These are phyloP conservation scores for Bipolaris sorokiniana DNA, from an alignment of 2,329 filamentous ascomycete genomes.

Conservation along the genomic window DNA sequence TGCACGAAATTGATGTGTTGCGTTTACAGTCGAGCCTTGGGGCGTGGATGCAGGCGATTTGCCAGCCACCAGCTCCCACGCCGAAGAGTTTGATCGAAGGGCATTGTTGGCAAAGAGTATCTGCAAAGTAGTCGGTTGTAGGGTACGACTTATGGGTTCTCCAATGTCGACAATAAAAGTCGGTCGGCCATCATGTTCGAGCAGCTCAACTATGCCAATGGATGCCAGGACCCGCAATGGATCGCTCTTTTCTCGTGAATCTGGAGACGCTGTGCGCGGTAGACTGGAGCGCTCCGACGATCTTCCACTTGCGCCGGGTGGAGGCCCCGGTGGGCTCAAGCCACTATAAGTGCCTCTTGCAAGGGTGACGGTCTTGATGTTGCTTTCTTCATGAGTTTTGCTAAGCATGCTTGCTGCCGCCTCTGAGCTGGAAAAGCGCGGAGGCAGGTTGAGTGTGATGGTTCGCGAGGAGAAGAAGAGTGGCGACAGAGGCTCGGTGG, in stretches of 20 bases:
- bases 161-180: constrained; percentile 76
- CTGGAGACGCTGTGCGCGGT: constrained; percentile 59
- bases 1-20: constrained; percentile 64
- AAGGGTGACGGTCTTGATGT: constrained; percentile 60
- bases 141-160: constrained; percentile 61
- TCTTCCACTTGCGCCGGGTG: constrained; percentile 62
- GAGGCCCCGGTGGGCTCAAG: constrained; percentile 43
- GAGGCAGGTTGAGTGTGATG: constrained; percentile 53
- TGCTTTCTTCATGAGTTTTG: constrained; percentile 58
- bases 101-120: constrained; percentile 73
- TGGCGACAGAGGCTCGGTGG: constrained; percentile 54
- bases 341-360: constrained; percentile 54
- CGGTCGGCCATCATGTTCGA: constrained; percentile 78
- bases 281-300: constrained; percentile 61
- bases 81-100: constrained; percentile 62
- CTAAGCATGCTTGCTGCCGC: constrained; percentile 64
- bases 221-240: constrained; percentile 65
- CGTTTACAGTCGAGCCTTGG: constrained; percentile 47
- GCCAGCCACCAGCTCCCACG: constrained; percentile 64
- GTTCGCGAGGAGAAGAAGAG: constrained; percentile 59
- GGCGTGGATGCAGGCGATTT: constrained; percentile 39
- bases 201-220: constrained; percentile 72
- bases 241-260: constrained; percentile 56
- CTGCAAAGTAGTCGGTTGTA: constrained; percentile 57
- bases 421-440: constrained; percentile 64